These are phyloP conservation scores for Lepiota venenata DNA, from an alignment of 768 basidiomycete species.

Conservation along the genomic window DNA sequence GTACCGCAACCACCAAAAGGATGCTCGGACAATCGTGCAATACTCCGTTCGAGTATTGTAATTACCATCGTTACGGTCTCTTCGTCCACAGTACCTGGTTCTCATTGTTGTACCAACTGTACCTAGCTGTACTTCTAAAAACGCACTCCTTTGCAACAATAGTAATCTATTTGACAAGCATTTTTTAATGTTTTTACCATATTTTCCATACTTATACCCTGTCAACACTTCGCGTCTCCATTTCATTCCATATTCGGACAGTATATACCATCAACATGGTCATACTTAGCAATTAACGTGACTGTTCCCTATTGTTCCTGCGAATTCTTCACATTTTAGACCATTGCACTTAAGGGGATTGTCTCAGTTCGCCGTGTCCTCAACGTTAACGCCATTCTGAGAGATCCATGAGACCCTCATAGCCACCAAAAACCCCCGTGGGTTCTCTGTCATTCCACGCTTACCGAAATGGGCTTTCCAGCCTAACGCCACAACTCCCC, in stretches of 20 bases:
- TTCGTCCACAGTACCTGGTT: not conserved
- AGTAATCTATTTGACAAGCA: not conserved
- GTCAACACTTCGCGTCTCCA: not conserved
- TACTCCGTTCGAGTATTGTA: too few species aligned
- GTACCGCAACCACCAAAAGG: not conserved
- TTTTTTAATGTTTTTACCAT: not conserved
- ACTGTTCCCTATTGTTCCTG: too few species aligned
- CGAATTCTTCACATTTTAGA: too few species aligned
- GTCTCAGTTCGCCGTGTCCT: too few species aligned
- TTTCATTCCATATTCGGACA: not conserved
- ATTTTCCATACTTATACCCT: not conserved
- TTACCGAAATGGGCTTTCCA: not conserved
- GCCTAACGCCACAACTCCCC: not conserved
- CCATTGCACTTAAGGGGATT: too few species aligned
- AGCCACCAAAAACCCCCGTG: conserved; percentile 2
- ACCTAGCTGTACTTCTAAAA: conserved; percentile 2
- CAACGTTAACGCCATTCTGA: too few species aligned
- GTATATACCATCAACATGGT: not conserved
- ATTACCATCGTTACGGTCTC: conserved; percentile 4
- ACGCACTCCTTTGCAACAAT: conserved; percentile 6
- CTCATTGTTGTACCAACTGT: conserved; percentile 1
- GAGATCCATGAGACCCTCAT: too few species aligned
- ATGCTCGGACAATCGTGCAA: too few species aligned
- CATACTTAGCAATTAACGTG: too few species aligned
- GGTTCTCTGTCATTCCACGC: conserved; percentile 3